Base-by-base conservation (phyloP, 1,284 basidiomycete genomes). In the Tilletia horrida region DNA sequence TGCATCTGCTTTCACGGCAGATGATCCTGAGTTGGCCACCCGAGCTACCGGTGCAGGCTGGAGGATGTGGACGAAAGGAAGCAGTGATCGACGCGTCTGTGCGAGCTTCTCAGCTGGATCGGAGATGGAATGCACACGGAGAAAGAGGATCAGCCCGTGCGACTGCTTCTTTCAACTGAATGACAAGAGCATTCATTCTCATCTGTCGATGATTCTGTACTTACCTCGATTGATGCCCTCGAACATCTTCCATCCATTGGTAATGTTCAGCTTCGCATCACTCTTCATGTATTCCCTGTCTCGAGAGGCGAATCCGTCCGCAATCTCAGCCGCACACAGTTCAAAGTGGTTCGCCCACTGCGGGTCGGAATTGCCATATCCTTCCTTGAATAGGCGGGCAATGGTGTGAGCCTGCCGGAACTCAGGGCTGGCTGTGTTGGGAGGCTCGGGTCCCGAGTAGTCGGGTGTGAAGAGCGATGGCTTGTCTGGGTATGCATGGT, bases 221-320 rank as follows among this genome's bases (percentile, higher is more conserved):
- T 59, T 18, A 59, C 55, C 55, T 59, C 55, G 25, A 16, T 40
- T 21, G 27, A 59, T 59, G 11, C 27, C 23, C 4, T 59, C 55
- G 16, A 59, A 59, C 14, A 59, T 25, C 55, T 59, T 18, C 55
- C 55, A 59, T 11, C 29, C 55, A 27, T 40, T 59, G 14, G 13
- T 21, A 9, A 59, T 31, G 29, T 29, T 29, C 16, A 59, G 27
- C 31, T 59, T 59, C 3, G 25, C 55, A 35, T 59, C 55, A 27
- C 55, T 59, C 55, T 59, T 59, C 55, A 59, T 16, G 55, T 59
- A 59, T 27, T 59, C 50, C 35, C 27, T 29, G 14, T 35, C 31
- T 27, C 55, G 27, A 9, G 55, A 31, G 16, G 14, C 27, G 55
- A 59, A 59, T 16, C 55, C 16, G 18, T 59, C 55, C 21, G 55